Evolutionary conservation across 345 rosid species (phyloP).

Genomic region (Pistacia vera): DNA sequence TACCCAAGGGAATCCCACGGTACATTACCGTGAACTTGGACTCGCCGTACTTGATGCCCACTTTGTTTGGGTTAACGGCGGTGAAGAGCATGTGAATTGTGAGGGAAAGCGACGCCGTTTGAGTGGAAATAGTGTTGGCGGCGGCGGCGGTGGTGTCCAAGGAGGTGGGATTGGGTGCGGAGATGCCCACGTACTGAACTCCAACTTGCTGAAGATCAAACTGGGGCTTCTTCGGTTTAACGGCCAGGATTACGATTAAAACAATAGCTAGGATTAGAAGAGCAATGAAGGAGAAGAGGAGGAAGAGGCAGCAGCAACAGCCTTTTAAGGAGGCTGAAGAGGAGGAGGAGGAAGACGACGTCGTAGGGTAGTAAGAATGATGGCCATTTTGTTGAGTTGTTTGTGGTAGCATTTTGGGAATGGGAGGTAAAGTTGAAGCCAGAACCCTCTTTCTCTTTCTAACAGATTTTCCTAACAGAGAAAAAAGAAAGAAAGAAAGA

Average conservation of each 20-base stretch:
- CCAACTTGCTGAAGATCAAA: constrained; percentile 98
- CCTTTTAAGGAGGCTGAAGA: constrained; percentile 88
- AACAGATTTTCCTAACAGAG: not conserved
- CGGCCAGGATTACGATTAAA: constrained; percentile 78
- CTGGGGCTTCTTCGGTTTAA: constrained; percentile 96
- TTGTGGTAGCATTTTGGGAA: constrained; percentile 15
- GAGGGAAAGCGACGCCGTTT: constrained; percentile 62
- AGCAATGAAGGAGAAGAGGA: constrained; percentile 79
- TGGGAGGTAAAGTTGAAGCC: not conserved
- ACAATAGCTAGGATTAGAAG: constrained; percentile 72
- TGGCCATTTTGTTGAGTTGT: constrained; percentile 22
- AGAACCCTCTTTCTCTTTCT: not conserved
- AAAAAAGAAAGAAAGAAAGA: not conserved
- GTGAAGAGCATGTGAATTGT: constrained; percentile 78
- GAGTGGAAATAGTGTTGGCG: constrained; percentile 28
- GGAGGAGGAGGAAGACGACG: constrained; percentile 47
- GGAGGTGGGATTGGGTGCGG: constrained; percentile 40
- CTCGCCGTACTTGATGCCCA: constrained; percentile 95
- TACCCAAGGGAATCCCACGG: constrained; percentile 86
- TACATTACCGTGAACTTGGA: constrained; percentile 96
- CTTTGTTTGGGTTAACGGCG: constrained; percentile 92
- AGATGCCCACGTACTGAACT: constrained; percentile 87
- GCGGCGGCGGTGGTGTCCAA: constrained; percentile 44
- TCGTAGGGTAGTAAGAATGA: constrained; percentile 36
- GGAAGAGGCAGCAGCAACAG: constrained; percentile 97